Conservation (phyloP, 805 yeast genomes). For the Sugiyamaella americana region DNA sequence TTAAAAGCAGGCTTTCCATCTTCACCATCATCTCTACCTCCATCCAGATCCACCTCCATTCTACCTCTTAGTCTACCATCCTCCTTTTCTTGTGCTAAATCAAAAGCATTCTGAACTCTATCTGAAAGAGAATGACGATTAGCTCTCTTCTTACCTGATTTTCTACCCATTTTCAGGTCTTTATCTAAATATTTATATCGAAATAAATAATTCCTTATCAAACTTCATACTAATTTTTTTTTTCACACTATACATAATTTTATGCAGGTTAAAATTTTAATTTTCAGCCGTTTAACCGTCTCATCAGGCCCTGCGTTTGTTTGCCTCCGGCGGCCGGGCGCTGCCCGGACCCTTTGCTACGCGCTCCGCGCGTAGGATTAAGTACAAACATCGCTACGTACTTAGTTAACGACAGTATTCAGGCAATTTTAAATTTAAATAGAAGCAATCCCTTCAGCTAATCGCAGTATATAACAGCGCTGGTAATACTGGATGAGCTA, state of each 20-base stretch:
- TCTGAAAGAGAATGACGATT: conserved; percentile 14
- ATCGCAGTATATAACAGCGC: too few relatives aligned
- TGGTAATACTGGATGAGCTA: too few relatives aligned
- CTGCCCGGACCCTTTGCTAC: background rate
- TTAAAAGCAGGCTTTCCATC: conserved; percentile 20
- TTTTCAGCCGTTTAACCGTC: background rate
- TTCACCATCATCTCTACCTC: conserved; percentile 30
- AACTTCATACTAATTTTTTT: too few relatives aligned
- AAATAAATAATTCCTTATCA: too few relatives aligned
- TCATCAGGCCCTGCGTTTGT: background rate
- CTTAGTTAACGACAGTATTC: too few relatives aligned
- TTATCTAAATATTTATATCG: too few relatives aligned
- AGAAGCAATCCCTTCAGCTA: too few relatives aligned
- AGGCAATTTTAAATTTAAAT: too few relatives aligned
- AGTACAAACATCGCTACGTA: too few relatives aligned
- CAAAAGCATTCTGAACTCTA: conserved; percentile 47
- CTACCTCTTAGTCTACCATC: conserved; percentile 23
- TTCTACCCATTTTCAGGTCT: conserved; percentile 6
- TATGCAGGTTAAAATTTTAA: background rate
- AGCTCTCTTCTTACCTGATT: conserved; percentile 1
- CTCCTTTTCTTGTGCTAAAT: conserved; percentile 41
- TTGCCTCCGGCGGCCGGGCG: background rate
- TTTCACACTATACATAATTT: too few relatives aligned
- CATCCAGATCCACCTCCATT: conserved; percentile 32
- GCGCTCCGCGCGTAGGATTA: too few relatives aligned